Evolutionary conservation across 2,329 filamentous ascomycete species (phyloP), one percentile per base, ranked within the genome.

Genomic region (Phaeosphaeria sp.): DNA sequence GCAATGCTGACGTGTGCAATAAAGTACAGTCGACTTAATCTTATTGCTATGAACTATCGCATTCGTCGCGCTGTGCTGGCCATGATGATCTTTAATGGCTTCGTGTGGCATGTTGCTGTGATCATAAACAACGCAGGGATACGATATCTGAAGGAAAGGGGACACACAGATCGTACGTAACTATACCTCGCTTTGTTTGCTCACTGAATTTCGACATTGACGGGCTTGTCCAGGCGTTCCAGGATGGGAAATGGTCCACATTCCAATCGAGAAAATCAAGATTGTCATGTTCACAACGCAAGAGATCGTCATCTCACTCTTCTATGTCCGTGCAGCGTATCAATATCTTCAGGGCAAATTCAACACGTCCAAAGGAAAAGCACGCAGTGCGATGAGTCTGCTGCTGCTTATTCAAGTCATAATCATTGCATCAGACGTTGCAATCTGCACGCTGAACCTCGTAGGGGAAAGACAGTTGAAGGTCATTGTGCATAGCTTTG

Each of bases 21-120:
- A 33, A 3, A 49, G 46, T 88, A 85, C 72, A 87, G 84, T 1
- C 79, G 86, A 6, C 77, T 88, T 0, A 84, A 87, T 63, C 75
- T 88, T 1, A 78, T 88, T 11, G 66, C 86, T 9, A 78, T 79
- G 4, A 81, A 84, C 48, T 72, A 78, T 7, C 25, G n/a, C 7
- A 71, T 80, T 2, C 74, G 87, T 1, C 78, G 76, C 2, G 68
- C 77, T 1, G 79, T 85, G 2, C 74, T 86, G 1, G 74, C 64
- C 27, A 84, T 87, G 80, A 87, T 88, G 56, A 76, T 85, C 25
- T 62, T 78, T 48, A 81, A 86, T 61, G 78, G 78, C 20, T 60
- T 87, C 41, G 56, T 85, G 13, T 72, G 84, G 42, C 83, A 87
- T 59, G 71, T 83, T 0, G 79, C 83, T 0, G 82, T 82, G 9